Evolutionary conservation across 2,329 filamentous ascomycete genomes (phyloP), one percentile per base, ranked within the genome.

Genomic region (Pestalotiopsis fici): DNA sequence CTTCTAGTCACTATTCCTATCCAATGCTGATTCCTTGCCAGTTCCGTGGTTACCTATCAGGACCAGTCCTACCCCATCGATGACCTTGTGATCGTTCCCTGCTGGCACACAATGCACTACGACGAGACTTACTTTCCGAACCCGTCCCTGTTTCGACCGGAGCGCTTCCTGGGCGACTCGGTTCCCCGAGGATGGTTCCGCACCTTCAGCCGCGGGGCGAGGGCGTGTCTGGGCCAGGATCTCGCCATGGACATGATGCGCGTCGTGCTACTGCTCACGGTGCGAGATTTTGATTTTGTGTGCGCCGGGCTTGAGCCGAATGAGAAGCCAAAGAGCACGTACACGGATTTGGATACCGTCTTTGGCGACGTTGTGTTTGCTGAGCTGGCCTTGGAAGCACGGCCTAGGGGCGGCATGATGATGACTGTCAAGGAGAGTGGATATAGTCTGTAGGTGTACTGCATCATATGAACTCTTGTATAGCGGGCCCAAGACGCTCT

Each of bases 141-240:
- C 6, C 13, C 21, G 5, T 47, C n/a, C 39, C 21, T 39, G 18
- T 69, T 67, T 59, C 28, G 55, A 4, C 69, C 69, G 2, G 69
- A 70, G 59, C 67, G 69, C 21, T 69, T 65, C 64, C 63, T 70
- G 9, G 61, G 23, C 50, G 55, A 57, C 23, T 31, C 18, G 27
- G 54, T 59, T 11, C 28, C 64, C 12, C 54, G 55, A 5, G 15
- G 27, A 5, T 65, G 55, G 54, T 65, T 65, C 37, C 71, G 77
- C 0, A 72, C 75, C 1, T 80, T 80, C 43, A 77, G 78, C 47
- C 65, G 70, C 21, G 78, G 78, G 0, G 74, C 78, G 3, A 65
- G 76, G 2, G 71, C 67, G 15, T 78, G 76, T 59, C 72, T 78
- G n/a, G 76, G 75, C 4, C 74, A 77, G 68, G 69, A 72, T 47